These are phyloP conservation scores for Dicorynia guianensis DNA, from an alignment of 306 rosid genomes.

Conservation along the genomic window DNA sequence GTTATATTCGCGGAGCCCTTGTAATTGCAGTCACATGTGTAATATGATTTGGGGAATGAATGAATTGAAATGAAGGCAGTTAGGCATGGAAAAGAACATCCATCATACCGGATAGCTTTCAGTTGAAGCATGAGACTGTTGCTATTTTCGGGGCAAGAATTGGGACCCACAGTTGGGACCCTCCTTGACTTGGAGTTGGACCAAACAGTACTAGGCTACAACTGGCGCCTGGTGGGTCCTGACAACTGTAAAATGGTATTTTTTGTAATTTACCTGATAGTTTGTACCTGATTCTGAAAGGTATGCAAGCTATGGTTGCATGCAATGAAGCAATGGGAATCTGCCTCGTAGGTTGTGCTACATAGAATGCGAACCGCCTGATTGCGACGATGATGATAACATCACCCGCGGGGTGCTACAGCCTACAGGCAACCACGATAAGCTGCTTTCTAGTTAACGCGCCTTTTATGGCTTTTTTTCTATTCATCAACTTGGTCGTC, in stretches of 20 bases:
- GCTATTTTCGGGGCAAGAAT: neutral
- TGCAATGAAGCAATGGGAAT: constrained; percentile 30
- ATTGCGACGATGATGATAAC: neutral
- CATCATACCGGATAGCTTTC: constrained; percentile 26
- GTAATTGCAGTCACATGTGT: neutral
- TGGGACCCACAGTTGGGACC: constrained; percentile 48
- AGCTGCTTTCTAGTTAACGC: neutral
- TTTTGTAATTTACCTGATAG: neutral
- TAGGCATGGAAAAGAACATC: constrained; percentile 23
- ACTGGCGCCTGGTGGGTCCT: too few relatives aligned
- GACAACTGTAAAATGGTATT: neutral
- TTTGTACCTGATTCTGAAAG: too few relatives aligned
- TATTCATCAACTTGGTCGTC: constrained; percentile 4
- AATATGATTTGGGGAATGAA: constrained; percentile 35
- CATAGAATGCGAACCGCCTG: neutral
- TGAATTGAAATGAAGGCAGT: constrained; percentile 14
- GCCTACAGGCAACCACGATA: too few relatives aligned
- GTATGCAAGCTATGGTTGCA: too few relatives aligned
- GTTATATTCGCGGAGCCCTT: constrained; percentile 7
- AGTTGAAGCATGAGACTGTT: constrained; percentile 48
- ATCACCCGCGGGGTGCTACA: neutral
- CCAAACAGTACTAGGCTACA: too few relatives aligned
- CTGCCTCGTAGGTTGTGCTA: constrained; percentile 4
- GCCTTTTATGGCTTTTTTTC: constrained; percentile 35
- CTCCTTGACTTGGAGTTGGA: constrained; percentile 27